Evolutionary conservation across 108 stramenopile genomes (phyloP).

Genomic region (Cyclotella choctawhatcheeana): DNA sequence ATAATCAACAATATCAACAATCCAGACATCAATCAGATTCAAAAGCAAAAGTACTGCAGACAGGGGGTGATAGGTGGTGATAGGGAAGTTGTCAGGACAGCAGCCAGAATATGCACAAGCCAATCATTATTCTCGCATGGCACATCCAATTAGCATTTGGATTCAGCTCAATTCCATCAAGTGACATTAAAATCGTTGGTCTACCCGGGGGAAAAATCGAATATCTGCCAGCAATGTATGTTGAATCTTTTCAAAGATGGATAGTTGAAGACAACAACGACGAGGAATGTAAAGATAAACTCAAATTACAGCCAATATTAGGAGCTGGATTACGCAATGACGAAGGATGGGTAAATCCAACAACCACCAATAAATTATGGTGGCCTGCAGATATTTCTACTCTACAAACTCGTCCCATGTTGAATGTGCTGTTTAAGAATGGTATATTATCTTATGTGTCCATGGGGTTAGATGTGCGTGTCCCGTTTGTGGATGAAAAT

Average conservation of each 20-base stretch:
- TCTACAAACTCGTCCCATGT: constrained; percentile 46
- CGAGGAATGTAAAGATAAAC: background rate
- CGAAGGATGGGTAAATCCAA: constrained; percentile 58
- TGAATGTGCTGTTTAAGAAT: constrained; percentile 42
- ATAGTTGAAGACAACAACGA: constrained; percentile 25
- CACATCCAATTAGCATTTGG: background rate
- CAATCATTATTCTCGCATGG: background rate
- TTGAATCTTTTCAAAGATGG: constrained; percentile 44
- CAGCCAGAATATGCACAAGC: background rate
- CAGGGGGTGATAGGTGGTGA: too few relatives aligned
- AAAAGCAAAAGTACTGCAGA: too few relatives aligned
- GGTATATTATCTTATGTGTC: constrained; percentile 44
- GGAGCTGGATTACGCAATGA: constrained; percentile 27
- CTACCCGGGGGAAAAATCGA: constrained; percentile 40
- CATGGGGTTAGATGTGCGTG: constrained; percentile 53
- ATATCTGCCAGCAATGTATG: constrained; percentile 47
- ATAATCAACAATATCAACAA: too few relatives aligned
- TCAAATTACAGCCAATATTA: constrained; percentile 30
- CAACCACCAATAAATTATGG: constrained; percentile 51
- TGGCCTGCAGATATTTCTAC: constrained; percentile 49
- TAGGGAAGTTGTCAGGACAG: background rate
- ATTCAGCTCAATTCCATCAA: background rate
- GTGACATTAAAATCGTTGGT: constrained; percentile 45
- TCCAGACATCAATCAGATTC: too few relatives aligned
- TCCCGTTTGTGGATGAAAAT: constrained; percentile 19